Base-by-base conservation (phyloP, 1,284 basidiomycete species). In the Ceratobasidium sp. region DNA sequence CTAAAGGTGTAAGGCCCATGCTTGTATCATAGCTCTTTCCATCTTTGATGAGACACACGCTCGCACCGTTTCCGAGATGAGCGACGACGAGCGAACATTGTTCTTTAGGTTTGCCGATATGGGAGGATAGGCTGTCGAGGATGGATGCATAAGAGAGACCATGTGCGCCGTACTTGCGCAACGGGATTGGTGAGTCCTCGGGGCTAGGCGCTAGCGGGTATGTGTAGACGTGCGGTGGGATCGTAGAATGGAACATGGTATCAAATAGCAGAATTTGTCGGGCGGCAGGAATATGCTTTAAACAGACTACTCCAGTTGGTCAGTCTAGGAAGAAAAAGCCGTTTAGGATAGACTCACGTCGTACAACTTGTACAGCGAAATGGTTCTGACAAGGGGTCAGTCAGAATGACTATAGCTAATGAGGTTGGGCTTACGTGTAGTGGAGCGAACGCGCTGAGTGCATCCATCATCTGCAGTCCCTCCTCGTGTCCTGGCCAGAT, bases 111-210 rank as follows among this genome's bases (percentile, higher is more conserved):
- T 89, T 89, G 14, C 83, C 74, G 14, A 94, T 82, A 77, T 88
- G 83, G 1, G 81, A 73, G 0, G 91, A 83, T 28, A 89, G 87
- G n/a, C 84, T 79, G 64, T 85, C 84, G 14, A 79, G 64, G 65
- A 80, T 79, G 12, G 78, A 79, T 10, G 78, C 78, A 76, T 83
- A 83, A 10, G 79, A 81, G 5, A 83, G 82, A 3, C 94, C 94
- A 77, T 96, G 94, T 80, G 95, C 95, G 32, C 94, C 94, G 78
- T 95, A 96, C 80, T 94, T 94, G 77, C 88, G 88, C 53, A 96
- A 82, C 0, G 92, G 91, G 73, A 85, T 82, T 2, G 86, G 84
- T 43, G 87, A 80, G 70, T 84, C 81, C 0, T 90, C 89, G 21
- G 89, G 80, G 5, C 85, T 81, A 71, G 86, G 87, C 71, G 91